Evolutionary conservation across 306 rosid species (phyloP).

Genomic region (Vigna nakashimae): DNA sequence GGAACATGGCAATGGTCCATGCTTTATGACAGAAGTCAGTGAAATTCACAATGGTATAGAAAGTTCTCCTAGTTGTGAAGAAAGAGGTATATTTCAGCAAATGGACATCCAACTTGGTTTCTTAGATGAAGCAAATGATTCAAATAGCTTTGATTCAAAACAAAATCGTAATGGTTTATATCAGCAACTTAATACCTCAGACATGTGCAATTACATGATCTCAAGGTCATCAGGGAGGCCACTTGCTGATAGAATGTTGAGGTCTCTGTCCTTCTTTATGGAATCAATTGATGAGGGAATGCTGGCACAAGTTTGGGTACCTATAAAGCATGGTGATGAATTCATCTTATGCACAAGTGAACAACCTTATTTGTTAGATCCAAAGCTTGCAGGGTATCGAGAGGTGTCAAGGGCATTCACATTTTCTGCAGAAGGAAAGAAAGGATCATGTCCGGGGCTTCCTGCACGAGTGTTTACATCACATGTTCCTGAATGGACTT

Average conservation of each 20-base stretch:
- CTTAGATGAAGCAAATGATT: conserved; percentile 49
- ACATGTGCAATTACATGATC: conserved; percentile 44
- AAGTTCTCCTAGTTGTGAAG: conserved; percentile 51
- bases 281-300: conserved; percentile 84
- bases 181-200: conserved; percentile 47
- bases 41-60: conserved; percentile 52
- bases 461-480: conserved; percentile 92
- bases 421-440: conserved; percentile 69
- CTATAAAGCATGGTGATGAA: conserved; percentile 69
- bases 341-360: conserved; percentile 79
- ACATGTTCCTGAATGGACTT: conserved; percentile 93
- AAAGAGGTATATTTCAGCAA: conserved; percentile 57
- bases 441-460: conserved; percentile 67
- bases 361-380: conserved; percentile 94
- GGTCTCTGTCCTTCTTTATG: conserved; percentile 78
- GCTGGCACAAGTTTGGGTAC: conserved; percentile 98
- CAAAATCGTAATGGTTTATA: conserved; percentile 43
- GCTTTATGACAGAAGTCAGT: conserved; percentile 52
- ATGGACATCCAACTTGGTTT: conserved; percentile 57
- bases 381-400: conserved; percentile 83
- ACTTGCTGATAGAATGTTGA: conserved; percentile 91
- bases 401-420: conserved; percentile 85
- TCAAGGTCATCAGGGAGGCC: conserved; percentile 62
- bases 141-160: conserved; percentile 40
- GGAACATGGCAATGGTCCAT: conserved; percentile 52